Evolutionary conservation across 1,284 basidiomycete genomes (phyloP).

Genomic region (Rhodotorula sp.): DNA sequence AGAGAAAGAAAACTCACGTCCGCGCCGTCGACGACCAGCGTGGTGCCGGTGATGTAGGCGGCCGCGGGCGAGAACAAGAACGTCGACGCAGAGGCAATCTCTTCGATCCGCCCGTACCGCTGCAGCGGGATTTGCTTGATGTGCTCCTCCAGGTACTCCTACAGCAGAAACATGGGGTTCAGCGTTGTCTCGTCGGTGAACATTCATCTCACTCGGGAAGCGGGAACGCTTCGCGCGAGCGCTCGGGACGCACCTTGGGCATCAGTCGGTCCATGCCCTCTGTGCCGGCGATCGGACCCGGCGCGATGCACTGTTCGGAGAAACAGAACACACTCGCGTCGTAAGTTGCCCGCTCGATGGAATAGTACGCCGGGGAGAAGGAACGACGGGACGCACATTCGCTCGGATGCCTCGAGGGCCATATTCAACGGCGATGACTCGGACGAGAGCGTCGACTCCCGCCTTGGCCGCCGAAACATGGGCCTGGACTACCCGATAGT

Average conservation of each 20-base stretch:
- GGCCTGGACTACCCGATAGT: constrained; percentile 59
- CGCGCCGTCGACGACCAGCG: constrained; percentile 43
- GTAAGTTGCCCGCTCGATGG: not conserved
- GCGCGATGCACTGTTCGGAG: constrained; percentile 30
- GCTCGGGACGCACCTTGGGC: constrained; percentile 49
- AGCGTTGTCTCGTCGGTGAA: too few relatives aligned
- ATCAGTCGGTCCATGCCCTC: constrained; percentile 75
- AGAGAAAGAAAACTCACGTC: constrained; percentile 9
- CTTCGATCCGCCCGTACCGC: constrained; percentile 62
- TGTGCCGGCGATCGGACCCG: constrained; percentile 70
- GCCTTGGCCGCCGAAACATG: constrained; percentile 96
- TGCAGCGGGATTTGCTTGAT: constrained; percentile 58
- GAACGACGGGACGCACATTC: constrained; percentile 58
- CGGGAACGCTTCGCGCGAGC: too few relatives aligned
- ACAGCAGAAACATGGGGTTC: not conserved
- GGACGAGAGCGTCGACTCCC: constrained; percentile 80
- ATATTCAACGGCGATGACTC: constrained; percentile 84
- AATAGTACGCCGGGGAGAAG: not conserved
- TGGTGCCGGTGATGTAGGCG: constrained; percentile 51
- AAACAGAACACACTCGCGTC: too few relatives aligned
- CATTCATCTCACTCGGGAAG: too few relatives aligned
- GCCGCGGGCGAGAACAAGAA: constrained; percentile 90
- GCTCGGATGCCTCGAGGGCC: constrained; percentile 90
- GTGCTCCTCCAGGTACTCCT: constrained; percentile 11
- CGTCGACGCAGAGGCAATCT: constrained; percentile 75